Evolutionary conservation across 2,329 filamentous ascomycete genomes (phyloP), one percentile per base, ranked within the genome.

Genomic region (Thielaviopsis musarum): DNA sequence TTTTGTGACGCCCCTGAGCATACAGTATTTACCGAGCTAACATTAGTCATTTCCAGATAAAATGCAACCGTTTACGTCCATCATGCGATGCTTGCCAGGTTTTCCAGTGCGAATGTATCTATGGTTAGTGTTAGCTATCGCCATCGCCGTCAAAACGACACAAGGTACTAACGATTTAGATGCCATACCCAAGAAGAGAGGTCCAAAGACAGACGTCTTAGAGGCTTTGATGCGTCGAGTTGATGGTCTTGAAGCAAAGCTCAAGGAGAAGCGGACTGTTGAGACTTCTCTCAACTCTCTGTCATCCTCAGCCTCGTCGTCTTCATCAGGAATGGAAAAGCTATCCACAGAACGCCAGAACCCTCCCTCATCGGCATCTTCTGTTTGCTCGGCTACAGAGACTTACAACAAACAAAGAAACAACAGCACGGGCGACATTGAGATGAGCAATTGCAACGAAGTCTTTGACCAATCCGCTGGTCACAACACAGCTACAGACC

Each of bases 31-130:
- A 15, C 17, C 5, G 21, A 7, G 21, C 34, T 62, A 54, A 59
- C 64, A 62, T 34, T 49, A 24, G n/a, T 28, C 1, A 15, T 22
- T 62, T 38, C 63, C 66, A 94, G 88, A 95, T 95, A 73, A 95
- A 95, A 74, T 95, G 89, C 74, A 94, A 93, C 70, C 82, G 89
- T 60, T 74, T 91, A 64, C 82, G 87, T 54, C 89, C 89, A 41
- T 85, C 87, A 53, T 95, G 89, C 67, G 89, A 94, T 70, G 88
- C 89, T 60, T 95, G 89, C 67, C 87, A 89, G 70, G 85, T 93
- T 60, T 94, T 95, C 67, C 87, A 91, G 67, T 91, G 87, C 69
- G 82, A 86, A 34, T 95, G 89, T 72, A 78, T 95, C 62, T 95
- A 95, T 71, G 89, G 89, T 94, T 76, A 65, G 79, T 70, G 21